Base-by-base conservation (phyloP, 352 stramenopile species). In the Phytophthora capsici region DNA sequence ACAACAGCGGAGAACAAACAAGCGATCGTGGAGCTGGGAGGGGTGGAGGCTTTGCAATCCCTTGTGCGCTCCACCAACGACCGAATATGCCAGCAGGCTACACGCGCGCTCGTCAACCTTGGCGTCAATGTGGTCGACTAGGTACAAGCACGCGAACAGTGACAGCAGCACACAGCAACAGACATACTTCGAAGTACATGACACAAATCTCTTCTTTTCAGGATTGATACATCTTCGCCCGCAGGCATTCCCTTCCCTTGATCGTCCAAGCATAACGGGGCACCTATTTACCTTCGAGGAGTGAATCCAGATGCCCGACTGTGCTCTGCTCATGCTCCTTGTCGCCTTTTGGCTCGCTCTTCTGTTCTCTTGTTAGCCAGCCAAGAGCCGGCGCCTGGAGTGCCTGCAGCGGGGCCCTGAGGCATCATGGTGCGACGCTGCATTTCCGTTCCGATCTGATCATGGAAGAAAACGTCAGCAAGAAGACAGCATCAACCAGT, bases 21-120 rank as follows among this genome's bases (percentile, higher is more conserved):
- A 67, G 70, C 91, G 52, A 95, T 97, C 57, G 70, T 96, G 43
- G 77, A 92, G 14, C 66, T 96, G 14, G 84, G 84, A 12, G 90
- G 89, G 6, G 82, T 96, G 16, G 84, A 94, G 19, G 88, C 89
- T 52, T 71, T 97, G 14, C 85, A 95, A 56, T 77, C 67, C 34
- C 80, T 97, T 25, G 79, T 93, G 58, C 77, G 80, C 25, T 95
- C 86, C 17, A 76, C 75, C 3, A 94, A 96, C 51, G 86, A 96
- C 62, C 75, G 90, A 66, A 95, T 96, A 88, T 94, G 87, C 84
- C 86, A 94, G 47, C 90, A 97, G 49, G 90, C 90, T 25, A 93
- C 84, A 26, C 82, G 89, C 5, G 90, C 90, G 10, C 84, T 97
- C 41, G 86, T 93, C 25, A 97, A 97, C 62, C 63, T 97, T n/a